Percentiles rank a stretch among this genome's conserved stretches.
Evolutionary conservation across 345 rosid species (phyloP).

Genomic region (Hypericum androsaemum): DNA sequence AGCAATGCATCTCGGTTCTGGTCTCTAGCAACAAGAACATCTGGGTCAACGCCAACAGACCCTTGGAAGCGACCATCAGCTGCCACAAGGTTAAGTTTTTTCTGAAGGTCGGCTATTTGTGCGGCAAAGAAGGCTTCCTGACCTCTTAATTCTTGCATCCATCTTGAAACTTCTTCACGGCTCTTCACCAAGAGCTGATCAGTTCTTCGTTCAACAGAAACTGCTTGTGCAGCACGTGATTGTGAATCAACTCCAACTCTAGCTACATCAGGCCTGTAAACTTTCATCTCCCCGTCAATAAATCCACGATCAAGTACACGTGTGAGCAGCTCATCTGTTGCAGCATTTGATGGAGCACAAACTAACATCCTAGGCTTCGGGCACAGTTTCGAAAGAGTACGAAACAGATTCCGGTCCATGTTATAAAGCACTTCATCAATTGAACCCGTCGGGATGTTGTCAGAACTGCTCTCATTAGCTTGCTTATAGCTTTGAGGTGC

Average conservation of each 20-base stretch:
- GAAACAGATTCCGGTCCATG: slow-evolving; percentile 94
- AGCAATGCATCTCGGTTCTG: slow-evolving; percentile 79
- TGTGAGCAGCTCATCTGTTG: slow-evolving; percentile 93
- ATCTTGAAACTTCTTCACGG: slow-evolving; percentile 78
- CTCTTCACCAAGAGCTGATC: slow-evolving; percentile 73
- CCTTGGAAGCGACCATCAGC: slow-evolving; percentile 81
- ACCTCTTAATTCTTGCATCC: slow-evolving; percentile 68
- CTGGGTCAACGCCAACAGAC: slow-evolving; percentile 97
- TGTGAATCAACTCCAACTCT: slow-evolving; percentile 98
- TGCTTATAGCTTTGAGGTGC: slow-evolving; percentile 98
- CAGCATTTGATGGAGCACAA: slow-evolving; percentile 99
- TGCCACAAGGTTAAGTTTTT: slow-evolving; percentile 68
- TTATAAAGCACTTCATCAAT: slow-evolving; percentile 98
- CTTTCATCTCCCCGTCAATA: slow-evolving; percentile 98
- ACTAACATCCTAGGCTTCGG: slow-evolving; percentile 98
- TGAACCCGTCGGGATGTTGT: slow-evolving; percentile 57
- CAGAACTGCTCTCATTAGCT: slow-evolving; percentile 59
- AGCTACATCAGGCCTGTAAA: slow-evolving; percentile 95
- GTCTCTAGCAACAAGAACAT: slow-evolving; percentile 77
- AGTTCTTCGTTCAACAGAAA: slow-evolving; percentile 96
- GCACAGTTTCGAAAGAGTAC: slow-evolving; percentile 89
- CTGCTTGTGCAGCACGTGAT: slow-evolving; percentile 97
- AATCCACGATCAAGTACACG: slow-evolving; percentile 99
- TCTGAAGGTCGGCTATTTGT: slow-evolving; percentile 68
- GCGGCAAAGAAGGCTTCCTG: slow-evolving; percentile 75